Percentiles rank a stretch among this genome's conserved stretches.
These are phyloP conservation scores for Tricholoma saponaceum DNA, from an alignment of 768 basidiomycete species.

Conservation along the genomic window DNA sequence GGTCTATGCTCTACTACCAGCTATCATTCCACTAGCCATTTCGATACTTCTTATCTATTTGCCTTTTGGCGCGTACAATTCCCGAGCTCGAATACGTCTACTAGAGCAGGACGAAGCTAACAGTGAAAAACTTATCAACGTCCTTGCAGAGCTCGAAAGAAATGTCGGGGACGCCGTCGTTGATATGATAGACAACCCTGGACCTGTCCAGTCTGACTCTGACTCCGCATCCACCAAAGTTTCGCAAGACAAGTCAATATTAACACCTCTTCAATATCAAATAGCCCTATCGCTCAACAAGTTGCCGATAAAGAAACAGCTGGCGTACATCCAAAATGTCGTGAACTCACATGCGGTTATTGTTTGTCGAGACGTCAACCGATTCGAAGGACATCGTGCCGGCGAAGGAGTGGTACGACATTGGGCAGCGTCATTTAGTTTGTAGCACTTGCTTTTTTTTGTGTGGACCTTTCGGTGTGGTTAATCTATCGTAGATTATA, in stretches of 20 bases:
- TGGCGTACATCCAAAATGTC: conserved; percentile 57
- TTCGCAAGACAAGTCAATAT: conserved; percentile 34
- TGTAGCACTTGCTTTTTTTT: conserved; percentile 14
- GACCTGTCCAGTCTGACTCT: conserved; percentile 18
- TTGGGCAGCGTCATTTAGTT: conserved; percentile 60
- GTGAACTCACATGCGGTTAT: conserved; percentile 71
- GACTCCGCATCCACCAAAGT: conserved; percentile 3
- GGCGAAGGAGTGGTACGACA: conserved; percentile 69
- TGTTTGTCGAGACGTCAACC: conserved; percentile 61
- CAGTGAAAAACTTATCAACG: conserved; percentile 47
- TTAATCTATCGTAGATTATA: not conserved
- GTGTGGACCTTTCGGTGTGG: not conserved
- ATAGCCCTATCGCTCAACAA: conserved; percentile 61
- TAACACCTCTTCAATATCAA: conserved; percentile 53
- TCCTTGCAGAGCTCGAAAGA: conserved; percentile 55
- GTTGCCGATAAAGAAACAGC: conserved; percentile 69
- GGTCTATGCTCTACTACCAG: conserved; percentile 52
- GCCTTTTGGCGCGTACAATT: conserved; percentile 51
- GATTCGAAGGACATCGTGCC: conserved; percentile 49
- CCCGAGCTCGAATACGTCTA: conserved; percentile 58
- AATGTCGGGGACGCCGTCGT: conserved; percentile 58
- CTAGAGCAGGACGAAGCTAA: conserved; percentile 55
- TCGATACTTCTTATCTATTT: conserved; percentile 54
- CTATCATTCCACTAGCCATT: conserved; percentile 60
- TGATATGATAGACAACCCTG: conserved; percentile 51